These are phyloP conservation scores for Lindgomyces ingoldianus DNA, from an alignment of 495 filamentous ascomycete genomes.

Conservation along the genomic window DNA sequence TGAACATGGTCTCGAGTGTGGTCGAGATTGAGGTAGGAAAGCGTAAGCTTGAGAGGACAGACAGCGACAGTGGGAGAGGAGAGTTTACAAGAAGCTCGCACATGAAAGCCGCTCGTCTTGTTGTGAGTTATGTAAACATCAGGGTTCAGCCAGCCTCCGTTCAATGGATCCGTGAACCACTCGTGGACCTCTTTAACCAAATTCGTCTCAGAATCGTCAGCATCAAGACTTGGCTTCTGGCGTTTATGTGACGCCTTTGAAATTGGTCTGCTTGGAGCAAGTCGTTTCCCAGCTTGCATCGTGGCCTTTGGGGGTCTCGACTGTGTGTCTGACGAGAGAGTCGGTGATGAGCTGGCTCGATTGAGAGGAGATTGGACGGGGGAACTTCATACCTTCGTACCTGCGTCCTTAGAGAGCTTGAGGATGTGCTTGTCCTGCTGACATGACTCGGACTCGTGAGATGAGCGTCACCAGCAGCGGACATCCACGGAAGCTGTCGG, in stretches of 20 bases:
- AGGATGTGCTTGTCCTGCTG: not conserved
- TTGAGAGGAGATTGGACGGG: not conserved
- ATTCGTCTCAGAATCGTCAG: not conserved
- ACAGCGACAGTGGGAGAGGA: slow-evolving; percentile 13
- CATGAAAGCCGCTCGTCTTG: slow-evolving; percentile 47
- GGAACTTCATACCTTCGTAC: not conserved
- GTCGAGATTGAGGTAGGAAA: slow-evolving; percentile 56
- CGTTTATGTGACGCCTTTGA: not conserved
- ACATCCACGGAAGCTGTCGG: not conserved
- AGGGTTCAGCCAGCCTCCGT: slow-evolving; percentile 21
- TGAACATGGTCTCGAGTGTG: slow-evolving; percentile 37
- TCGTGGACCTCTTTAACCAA: slow-evolving; percentile 1
- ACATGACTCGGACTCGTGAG: slow-evolving; percentile 3
- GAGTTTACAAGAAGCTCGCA: slow-evolving; percentile 45
- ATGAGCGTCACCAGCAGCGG: not conserved
- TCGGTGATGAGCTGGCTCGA: too few species aligned
- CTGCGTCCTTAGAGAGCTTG: not conserved
- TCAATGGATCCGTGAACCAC: slow-evolving; percentile 21
- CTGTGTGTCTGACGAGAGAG: not conserved
- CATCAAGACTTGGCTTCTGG: not conserved
- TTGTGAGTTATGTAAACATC: slow-evolving; percentile 14
- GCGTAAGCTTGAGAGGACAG: slow-evolving; percentile 51
- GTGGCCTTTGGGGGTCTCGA: not conserved
- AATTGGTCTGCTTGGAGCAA: not conserved
- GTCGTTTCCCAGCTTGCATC: not conserved